These are phyloP conservation scores for Ziziphus jujuba DNA, from an alignment of 306 rosid species.

Conservation along the genomic window DNA sequence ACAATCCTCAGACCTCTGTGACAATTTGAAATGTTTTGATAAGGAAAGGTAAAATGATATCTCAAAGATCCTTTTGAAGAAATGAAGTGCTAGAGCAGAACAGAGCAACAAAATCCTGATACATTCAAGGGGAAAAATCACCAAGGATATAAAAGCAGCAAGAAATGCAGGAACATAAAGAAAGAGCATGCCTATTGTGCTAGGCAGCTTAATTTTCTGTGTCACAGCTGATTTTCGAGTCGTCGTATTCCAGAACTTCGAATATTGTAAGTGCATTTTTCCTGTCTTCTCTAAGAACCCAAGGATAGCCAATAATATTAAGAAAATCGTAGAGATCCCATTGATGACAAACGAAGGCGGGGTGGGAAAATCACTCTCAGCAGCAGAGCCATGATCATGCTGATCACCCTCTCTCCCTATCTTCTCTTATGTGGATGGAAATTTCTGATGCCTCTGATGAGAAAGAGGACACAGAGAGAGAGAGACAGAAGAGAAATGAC, in stretches of 20 bases:
- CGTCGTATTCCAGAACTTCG: constrained; percentile 46
- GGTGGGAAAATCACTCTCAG: constrained; percentile 34
- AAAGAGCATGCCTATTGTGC: constrained; percentile 66
- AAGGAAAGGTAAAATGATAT: constrained; percentile 33
- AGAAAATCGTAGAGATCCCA: constrained; percentile 43
- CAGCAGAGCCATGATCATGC: too few relatives aligned
- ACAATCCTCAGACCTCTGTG: too few relatives aligned
- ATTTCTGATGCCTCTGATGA: too few relatives aligned
- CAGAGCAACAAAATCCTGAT: constrained; percentile 41
- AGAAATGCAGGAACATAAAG: constrained; percentile 63
- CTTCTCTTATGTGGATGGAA: too few relatives aligned
- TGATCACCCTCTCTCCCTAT: too few relatives aligned
- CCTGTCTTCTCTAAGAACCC: constrained; percentile 57
- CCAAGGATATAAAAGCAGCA: constrained; percentile 48
- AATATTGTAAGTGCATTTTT: constrained; percentile 50
- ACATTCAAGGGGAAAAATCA: constrained; percentile 30
- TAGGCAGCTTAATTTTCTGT: too few relatives aligned
- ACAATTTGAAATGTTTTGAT: too few relatives aligned
- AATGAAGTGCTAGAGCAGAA: constrained; percentile 57
- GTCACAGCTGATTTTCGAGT: constrained; percentile 2
- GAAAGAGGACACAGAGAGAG: too few relatives aligned
- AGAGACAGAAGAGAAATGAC: too few relatives aligned
- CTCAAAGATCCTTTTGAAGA: constrained; percentile 69
- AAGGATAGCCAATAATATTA: too few relatives aligned
- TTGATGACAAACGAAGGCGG: constrained; percentile 47